phyloP scores from a whole-genome alignment of 2,329 filamentous ascomycete species.

The Helminthosporium solani region DNA sequence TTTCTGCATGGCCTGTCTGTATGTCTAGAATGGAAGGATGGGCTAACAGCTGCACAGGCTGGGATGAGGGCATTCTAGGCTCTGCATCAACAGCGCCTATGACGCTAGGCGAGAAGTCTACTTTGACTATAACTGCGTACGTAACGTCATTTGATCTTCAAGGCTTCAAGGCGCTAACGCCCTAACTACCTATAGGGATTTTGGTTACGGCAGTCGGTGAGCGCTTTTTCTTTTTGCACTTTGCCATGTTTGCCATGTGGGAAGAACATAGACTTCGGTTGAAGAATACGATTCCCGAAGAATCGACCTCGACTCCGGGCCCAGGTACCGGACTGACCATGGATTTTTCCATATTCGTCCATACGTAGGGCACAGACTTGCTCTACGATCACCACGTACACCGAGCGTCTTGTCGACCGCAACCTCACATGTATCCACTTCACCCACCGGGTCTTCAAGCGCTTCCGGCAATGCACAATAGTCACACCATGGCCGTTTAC shows the following conservation, averaged over 20 bases:
- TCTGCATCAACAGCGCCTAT: conserved; percentile 56
- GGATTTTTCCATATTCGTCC: conserved; percentile 1
- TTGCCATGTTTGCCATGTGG: not conserved
- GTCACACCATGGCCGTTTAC: not conserved
- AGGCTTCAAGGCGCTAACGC: conserved; percentile 21
- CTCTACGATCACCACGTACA: conserved; percentile 6
- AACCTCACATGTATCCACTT: conserved; percentile 6
- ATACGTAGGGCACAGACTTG: conserved; percentile 2
- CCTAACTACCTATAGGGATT: conserved; percentile 31
- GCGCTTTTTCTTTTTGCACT: conserved; percentile 17
- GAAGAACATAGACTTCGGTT: not conserved
- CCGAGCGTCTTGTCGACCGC: conserved; percentile 7
- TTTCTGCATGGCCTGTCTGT: not conserved
- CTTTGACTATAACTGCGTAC: conserved; percentile 76
- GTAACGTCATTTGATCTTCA: conserved; percentile 23
- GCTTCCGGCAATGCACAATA: not conserved
- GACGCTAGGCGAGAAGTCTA: conserved; percentile 88
- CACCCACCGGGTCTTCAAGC: conserved; percentile 3
- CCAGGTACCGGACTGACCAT: not conserved
- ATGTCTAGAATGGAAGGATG: conserved; percentile 7
- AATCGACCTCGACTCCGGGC: conserved; percentile 6
- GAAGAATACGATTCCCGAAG: not conserved
- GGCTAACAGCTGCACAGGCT: conserved; percentile 42
- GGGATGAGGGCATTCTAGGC: conserved; percentile 67
- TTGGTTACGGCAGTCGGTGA: conserved; percentile 41